These are phyloP conservation scores for Purpureocillium lavendulum DNA, from an alignment of 2,329 filamentous ascomycete genomes.

Conservation along the genomic window DNA sequence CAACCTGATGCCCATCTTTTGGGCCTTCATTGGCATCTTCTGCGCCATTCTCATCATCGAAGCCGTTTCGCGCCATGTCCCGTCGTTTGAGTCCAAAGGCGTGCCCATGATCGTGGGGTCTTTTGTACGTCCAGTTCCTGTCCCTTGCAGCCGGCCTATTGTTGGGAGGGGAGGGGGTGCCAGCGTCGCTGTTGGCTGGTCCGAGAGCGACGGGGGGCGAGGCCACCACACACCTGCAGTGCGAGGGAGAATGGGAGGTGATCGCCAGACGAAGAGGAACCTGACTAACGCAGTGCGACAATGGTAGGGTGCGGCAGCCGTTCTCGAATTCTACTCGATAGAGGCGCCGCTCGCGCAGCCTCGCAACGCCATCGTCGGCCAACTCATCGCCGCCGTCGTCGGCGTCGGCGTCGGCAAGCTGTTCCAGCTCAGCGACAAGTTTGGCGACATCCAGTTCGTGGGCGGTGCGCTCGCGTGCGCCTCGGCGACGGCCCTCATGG, in stretches of 20 bases:
- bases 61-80: slow-evolving; percentile 44
- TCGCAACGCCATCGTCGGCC: slow-evolving; percentile 60
- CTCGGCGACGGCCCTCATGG: slow-evolving; percentile 55
- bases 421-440: slow-evolving; percentile 42
- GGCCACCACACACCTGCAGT: neutral
- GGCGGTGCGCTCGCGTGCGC: slow-evolving; percentile 59
- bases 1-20: slow-evolving; percentile 50
- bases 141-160: no score
- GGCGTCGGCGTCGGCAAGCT: slow-evolving; percentile 58
- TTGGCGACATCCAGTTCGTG: slow-evolving; percentile 50
- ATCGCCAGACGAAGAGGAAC: neutral
- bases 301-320: slow-evolving; percentile 61
- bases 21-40: slow-evolving; percentile 59
- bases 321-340: slow-evolving; percentile 66
- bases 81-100: slow-evolving; percentile 40
- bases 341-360: slow-evolving; percentile 67
- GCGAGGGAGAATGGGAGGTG: neutral
- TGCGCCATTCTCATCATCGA: slow-evolving; percentile 51
- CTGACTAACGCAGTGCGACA: neutral
- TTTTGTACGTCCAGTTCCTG: slow-evolving; percentile 45
- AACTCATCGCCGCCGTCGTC: slow-evolving; percentile 51
- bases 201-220: no score
- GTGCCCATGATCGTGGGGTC: slow-evolving; percentile 59
- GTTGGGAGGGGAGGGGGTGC: no score
- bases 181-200: no score